A percentile compares a stretch with the other conserved stretches of the same genome.
Conservation (phyloP, 306 rosid genomes). For the Rosa persica region DNA sequence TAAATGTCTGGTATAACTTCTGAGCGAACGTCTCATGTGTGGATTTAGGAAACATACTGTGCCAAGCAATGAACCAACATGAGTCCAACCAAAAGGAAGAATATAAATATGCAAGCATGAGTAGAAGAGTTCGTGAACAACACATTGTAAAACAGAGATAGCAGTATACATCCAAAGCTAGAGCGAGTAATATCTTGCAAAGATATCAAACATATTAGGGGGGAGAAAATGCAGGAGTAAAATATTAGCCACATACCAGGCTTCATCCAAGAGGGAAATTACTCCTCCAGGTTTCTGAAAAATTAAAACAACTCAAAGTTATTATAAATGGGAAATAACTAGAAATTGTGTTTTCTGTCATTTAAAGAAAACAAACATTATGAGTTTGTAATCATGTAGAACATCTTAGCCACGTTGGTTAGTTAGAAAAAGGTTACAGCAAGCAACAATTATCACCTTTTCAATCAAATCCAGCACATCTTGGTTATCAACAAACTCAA, state of each 20-base stretch:
- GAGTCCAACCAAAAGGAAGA: constrained; percentile 37
- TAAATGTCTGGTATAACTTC: constrained; percentile 96
- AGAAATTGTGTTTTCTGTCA: neutral
- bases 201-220: constrained; percentile 14
- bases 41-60: constrained; percentile 99
- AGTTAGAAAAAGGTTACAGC: constrained; percentile 15
- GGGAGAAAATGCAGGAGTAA: neutral
- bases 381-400: neutral
- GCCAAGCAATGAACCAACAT: constrained; percentile 37
- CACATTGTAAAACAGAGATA: constrained; percentile 11
- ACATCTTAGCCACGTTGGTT: neutral
- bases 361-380: neutral
- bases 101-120: constrained; percentile 23
- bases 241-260: constrained; percentile 73
- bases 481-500: constrained; percentile 97
- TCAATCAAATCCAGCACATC: constrained; percentile 98
- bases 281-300: constrained; percentile 99
- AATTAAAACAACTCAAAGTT: neutral
- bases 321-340: constrained; percentile 8
- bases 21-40: constrained; percentile 99
- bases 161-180: constrained; percentile 5
- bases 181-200: neutral
- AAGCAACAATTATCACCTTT: constrained; percentile 58
- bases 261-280: constrained; percentile 95
- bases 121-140: constrained; percentile 11